These are phyloP conservation scores for Neonectria neomacrospora DNA, from an alignment of 2,329 filamentous ascomycete species.

Conservation along the genomic window DNA sequence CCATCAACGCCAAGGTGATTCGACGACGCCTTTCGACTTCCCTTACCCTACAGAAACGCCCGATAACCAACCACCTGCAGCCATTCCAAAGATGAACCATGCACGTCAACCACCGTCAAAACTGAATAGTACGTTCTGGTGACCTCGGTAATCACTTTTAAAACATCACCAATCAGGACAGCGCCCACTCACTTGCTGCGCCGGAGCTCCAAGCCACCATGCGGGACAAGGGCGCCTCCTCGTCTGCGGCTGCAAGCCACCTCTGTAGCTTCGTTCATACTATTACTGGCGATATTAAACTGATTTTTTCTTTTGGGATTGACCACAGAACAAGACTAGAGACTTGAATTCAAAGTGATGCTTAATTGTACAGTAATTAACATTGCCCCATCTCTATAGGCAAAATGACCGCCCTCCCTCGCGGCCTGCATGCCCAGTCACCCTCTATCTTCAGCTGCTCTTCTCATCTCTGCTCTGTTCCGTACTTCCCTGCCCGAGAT, in stretches of 20 bases:
- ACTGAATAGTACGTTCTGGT: neutral
- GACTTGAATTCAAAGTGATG: constrained; percentile 34
- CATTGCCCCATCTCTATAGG: constrained; percentile 37
- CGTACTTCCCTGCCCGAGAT: constrained; percentile 9
- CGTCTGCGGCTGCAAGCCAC: constrained; percentile 8
- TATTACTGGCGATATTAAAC: neutral
- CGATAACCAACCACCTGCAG: neutral
- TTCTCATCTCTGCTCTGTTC: constrained; percentile 13
- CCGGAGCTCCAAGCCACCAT: neutral
- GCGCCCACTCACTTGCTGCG: neutral
- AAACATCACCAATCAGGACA: constrained; percentile 13
- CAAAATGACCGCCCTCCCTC: constrained; percentile 11
- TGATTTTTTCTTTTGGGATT: neutral
- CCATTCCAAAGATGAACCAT: neutral
- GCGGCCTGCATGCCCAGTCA: constrained; percentile 2
- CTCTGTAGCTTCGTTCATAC: constrained; percentile 3
- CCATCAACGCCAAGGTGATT: neutral
- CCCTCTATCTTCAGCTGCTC: constrained; percentile 13
- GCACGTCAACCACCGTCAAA: neutral
- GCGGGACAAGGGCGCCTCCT: constrained; percentile 6
- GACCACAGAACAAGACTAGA: constrained; percentile 1
- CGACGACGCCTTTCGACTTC: neutral
- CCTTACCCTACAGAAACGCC: neutral
- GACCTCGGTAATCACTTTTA: neutral
- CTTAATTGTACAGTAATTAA: constrained; percentile 45